These are phyloP conservation scores for Pelargonium fulgidum DNA, from an alignment of 441 rosid species.

Conservation along the genomic window DNA sequence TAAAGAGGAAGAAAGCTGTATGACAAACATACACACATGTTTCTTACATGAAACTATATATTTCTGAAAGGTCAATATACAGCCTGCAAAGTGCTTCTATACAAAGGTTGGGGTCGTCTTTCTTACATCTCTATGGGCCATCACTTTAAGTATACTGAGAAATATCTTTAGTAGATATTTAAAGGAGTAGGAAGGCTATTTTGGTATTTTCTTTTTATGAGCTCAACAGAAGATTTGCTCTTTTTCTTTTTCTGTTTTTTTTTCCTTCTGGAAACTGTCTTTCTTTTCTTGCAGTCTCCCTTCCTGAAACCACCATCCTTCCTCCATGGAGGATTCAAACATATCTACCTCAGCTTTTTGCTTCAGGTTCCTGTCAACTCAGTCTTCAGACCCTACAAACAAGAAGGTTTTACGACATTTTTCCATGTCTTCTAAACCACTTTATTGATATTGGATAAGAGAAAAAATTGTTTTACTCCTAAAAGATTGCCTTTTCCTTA, in stretches of 20 bases:
- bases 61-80: neutral
- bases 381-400: neutral
- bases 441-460: neutral
- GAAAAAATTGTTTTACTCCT: constrained; percentile 5
- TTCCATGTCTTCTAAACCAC: neutral
- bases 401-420: neutral
- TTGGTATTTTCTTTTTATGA: neutral
- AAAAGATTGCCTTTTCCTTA: neutral
- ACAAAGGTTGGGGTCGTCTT: neutral
- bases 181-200: neutral
- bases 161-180: neutral
- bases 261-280: neutral
- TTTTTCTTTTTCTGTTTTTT: neutral
- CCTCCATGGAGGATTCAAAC: constrained; percentile 5
- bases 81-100: neutral
- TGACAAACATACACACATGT: neutral
- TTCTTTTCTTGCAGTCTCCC: neutral
- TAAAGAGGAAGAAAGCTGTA: neutral
- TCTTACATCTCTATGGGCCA: neutral
- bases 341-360: neutral
- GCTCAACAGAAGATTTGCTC: neutral
- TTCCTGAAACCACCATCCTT: constrained; percentile 3
- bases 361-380: constrained; percentile 5
- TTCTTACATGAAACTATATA: neutral
- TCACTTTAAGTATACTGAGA: neutral